These are phyloP conservation scores for Pseudohalonectria lignicola DNA, from an alignment of 2,329 filamentous ascomycete species.

Conservation along the genomic window DNA sequence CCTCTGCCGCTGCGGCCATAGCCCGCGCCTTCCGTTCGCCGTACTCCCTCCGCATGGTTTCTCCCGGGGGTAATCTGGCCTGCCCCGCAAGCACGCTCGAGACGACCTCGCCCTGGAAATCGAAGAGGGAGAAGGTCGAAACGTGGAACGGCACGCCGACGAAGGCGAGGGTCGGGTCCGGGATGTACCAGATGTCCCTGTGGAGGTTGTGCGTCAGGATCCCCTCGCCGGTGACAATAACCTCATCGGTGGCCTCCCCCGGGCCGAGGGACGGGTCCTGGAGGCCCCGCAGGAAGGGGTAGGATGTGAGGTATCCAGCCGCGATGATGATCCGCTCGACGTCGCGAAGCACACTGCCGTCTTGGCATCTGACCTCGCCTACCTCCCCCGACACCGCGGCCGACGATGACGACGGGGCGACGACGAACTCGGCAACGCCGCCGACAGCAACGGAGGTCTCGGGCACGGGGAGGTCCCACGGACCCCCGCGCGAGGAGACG, in stretches of 20 bases:
- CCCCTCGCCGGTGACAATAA: constrained; percentile 52
- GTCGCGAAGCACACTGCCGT: constrained; percentile 37
- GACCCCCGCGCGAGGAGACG: constrained; percentile 46
- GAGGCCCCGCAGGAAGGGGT: constrained; percentile 43
- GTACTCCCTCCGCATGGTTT: constrained; percentile 25
- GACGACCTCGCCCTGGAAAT: constrained; percentile 55
- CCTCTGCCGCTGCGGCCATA: neutral
- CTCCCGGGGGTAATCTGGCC: constrained; percentile 30
- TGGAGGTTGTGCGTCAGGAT: constrained; percentile 55
- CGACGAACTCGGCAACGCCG: constrained; percentile 32
- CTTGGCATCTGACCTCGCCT: constrained; percentile 34
- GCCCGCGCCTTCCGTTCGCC: constrained; percentile 9
- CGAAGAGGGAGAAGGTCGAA: constrained; percentile 58
- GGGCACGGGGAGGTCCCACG: constrained; percentile 50
- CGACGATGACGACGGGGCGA: too few species aligned
- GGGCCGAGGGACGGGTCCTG: constrained; percentile 26
- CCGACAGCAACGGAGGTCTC: constrained; percentile 38
- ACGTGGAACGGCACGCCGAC: constrained; percentile 56
- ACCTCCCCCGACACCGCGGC: constrained; percentile 24
- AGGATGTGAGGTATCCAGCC: constrained; percentile 58
- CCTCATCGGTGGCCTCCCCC: constrained; percentile 26
- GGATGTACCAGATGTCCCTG: constrained; percentile 62
- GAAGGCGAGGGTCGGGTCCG: constrained; percentile 51
- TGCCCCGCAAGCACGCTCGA: constrained; percentile 44
- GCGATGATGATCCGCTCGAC: constrained; percentile 54